Evolutionary conservation across 768 basidiomycete genomes (phyloP), one percentile per base, ranked within the genome.

Genomic region (Favolaschia claudopus): DNA sequence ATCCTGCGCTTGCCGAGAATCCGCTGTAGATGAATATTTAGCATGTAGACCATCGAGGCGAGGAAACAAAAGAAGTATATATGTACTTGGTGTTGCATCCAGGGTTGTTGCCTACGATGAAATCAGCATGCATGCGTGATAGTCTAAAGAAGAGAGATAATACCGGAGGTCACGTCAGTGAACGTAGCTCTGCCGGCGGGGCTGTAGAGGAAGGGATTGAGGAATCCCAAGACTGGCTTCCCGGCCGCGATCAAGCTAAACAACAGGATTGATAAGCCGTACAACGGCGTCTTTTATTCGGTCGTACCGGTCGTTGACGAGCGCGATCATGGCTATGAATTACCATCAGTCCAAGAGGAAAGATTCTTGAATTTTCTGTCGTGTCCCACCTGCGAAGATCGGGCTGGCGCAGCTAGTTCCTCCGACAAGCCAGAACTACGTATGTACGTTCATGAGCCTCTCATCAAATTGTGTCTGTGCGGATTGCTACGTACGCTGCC

Each of bases 331-430:
- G 42, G n/a, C n/a, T n/a, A n/a, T n/a, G n/a, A n/a, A n/a, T n/a
- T n/a, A n/a, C n/a, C n/a, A n/a, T n/a, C n/a, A n/a, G n/a, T n/a
- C n/a, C n/a, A n/a, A n/a, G n/a, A n/a, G n/a, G n/a, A n/a, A n/a
- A n/a, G n/a, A n/a, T n/a, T n/a, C n/a, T n/a, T n/a, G n/a, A n/a
- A n/a, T n/a, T n/a, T n/a, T n/a, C n/a, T n/a, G n/a, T n/a, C n/a
- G n/a, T n/a, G n/a, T n/a, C n/a, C n/a, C n/a, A n/a, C 72, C 71
- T 0, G 81, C 76, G 57, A 85, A 80, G 2, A 79, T 75, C 1
- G 83, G 83, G 17, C 76, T 44, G 0, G 81, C 28, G 7, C 75
- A 75, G 17, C 80, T 82, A 4, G 83, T 85, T 32, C 84, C 84
- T 1, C 49, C 70, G 27, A 76, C 67, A 2, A 60, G 53, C 46